Evolutionary conservation across 1,284 basidiomycete genomes (phyloP).

Genomic region (Melampsora americana): DNA sequence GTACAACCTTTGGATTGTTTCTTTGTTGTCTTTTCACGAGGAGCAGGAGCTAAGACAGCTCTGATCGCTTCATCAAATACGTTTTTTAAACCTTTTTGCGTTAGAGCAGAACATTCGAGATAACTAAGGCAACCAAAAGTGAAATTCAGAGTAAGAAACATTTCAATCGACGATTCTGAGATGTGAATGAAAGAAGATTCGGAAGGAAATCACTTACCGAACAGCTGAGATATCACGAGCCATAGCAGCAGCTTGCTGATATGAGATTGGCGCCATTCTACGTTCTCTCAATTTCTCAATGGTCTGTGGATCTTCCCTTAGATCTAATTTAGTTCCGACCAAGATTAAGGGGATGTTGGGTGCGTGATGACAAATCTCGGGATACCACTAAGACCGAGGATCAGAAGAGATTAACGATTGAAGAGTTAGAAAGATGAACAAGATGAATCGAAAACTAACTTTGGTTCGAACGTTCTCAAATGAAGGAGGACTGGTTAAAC

Average conservation of each 20-base stretch:
- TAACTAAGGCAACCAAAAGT: conserved; percentile 63
- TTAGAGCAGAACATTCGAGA: conserved; percentile 92
- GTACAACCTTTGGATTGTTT: conserved; percentile 50
- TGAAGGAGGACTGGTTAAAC: conserved; percentile 63
- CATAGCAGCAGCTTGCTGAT: conserved; percentile 84
- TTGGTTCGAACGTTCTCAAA: conserved; percentile 99
- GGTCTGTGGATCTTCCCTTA: conserved; percentile 87
- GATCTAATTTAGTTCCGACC: conserved; percentile 95
- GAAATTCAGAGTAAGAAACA: no score
- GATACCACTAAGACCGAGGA: conserved; percentile 72
- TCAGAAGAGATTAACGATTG: background rate
- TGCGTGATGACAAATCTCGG: conserved; percentile 94
- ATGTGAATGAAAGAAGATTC: background rate
- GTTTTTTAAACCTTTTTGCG: conserved; percentile 94
- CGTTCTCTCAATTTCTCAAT: conserved; percentile 90
- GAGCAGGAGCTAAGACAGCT: conserved; percentile 56
- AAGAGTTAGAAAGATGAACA: conserved; percentile 1
- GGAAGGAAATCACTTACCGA: conserved; percentile 46
- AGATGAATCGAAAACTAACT: conserved; percentile 57
- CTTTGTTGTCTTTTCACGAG: conserved; percentile 52
- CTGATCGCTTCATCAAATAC: conserved; percentile 96
- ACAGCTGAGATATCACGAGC: conserved; percentile 89
- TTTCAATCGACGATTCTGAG: background rate
- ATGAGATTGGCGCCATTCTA: conserved; percentile 89
- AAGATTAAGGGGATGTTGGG: conserved; percentile 87